Percentiles rank a stretch among this genome's conserved stretches.
phyloP scores from a whole-genome alignment of 2,329 filamentous ascomycete genomes.

The Aspergillus brasiliensis region DNA sequence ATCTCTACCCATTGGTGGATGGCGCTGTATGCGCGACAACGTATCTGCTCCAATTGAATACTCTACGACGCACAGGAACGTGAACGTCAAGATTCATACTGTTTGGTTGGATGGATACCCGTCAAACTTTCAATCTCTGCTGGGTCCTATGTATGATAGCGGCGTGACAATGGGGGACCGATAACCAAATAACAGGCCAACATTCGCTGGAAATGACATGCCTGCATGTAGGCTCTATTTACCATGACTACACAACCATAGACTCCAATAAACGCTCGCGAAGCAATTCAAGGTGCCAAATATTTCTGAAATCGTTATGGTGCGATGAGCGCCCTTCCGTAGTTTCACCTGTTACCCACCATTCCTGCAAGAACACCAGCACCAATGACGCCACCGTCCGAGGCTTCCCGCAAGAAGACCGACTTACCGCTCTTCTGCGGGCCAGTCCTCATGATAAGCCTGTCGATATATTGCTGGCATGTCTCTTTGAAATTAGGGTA shows the following conservation, averaged over 20 bases:
- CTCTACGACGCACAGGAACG: too few species aligned
- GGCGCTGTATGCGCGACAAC: background rate
- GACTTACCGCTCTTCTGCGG: conserved; percentile 51
- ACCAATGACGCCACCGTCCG: conserved; percentile 58
- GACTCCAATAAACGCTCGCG: background rate
- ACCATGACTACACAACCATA: background rate
- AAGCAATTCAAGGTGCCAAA: background rate
- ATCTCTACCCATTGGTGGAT: too few species aligned
- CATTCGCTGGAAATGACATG: background rate
- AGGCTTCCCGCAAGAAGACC: conserved; percentile 55
- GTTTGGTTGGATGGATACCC: background rate
- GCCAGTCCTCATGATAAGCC: conserved; percentile 50
- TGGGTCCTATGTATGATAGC: background rate
- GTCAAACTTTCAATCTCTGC: background rate
- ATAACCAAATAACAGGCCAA: background rate
- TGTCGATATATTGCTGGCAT: conserved; percentile 69
- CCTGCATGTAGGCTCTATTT: background rate
- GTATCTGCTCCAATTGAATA: background rate
- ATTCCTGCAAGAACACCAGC: conserved; percentile 58
- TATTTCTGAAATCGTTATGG: background rate
- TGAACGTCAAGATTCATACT: background rate
- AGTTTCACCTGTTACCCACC: conserved; percentile 31
- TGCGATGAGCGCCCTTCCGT: background rate
- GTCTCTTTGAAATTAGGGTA: conserved; percentile 73
- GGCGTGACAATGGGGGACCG: background rate